Evolutionary conservation across 352 stramenopile genomes (phyloP).

Genomic region (Pythium apleroticum): DNA sequence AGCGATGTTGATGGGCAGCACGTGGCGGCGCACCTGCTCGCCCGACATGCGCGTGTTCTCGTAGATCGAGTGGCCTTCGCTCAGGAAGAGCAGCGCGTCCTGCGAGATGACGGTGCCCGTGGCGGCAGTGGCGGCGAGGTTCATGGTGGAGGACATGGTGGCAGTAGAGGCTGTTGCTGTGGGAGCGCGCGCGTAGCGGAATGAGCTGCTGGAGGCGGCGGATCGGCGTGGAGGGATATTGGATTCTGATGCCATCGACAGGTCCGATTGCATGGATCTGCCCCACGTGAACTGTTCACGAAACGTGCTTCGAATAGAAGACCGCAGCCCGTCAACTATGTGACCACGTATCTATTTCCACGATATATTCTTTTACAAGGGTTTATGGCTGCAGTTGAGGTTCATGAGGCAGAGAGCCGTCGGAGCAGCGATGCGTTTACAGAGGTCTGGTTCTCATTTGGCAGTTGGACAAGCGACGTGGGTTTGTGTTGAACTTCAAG

Average conservation of each 20-base stretch:
- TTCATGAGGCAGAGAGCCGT: background rate
- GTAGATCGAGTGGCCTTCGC: conserved; percentile 47
- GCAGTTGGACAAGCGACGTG: conserved; percentile 8
- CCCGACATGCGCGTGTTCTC: conserved; percentile 52
- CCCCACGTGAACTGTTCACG: conserved; percentile 19
- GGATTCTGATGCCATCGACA: conserved; percentile 8
- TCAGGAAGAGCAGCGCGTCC: conserved; percentile 17
- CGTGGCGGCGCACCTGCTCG: conserved; percentile 45
- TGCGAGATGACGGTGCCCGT: conserved; percentile 3
- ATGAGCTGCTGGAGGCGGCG: background rate
- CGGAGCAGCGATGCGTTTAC: background rate
- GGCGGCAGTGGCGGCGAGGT: background rate
- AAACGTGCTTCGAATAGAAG: conserved; percentile 17
- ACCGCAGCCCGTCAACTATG: background rate
- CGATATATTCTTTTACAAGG: background rate
- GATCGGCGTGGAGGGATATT: too few relatives aligned
- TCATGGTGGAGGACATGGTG: conserved; percentile 3
- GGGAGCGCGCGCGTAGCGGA: background rate
- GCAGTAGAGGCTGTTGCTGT: background rate
- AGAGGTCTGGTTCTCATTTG: background rate
- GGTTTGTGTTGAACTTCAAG: conserved; percentile 23
- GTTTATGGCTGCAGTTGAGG: conserved; percentile 3
- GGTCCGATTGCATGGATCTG: conserved; percentile 18
- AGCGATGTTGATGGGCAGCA: conserved; percentile 39
- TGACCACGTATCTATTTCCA: background rate